A percentile compares a stretch with the other conserved stretches of the same genome.
These are phyloP conservation scores for Diplosphaera chodatii DNA, from an alignment of 139 green algal genomes.

Conservation along the genomic window DNA sequence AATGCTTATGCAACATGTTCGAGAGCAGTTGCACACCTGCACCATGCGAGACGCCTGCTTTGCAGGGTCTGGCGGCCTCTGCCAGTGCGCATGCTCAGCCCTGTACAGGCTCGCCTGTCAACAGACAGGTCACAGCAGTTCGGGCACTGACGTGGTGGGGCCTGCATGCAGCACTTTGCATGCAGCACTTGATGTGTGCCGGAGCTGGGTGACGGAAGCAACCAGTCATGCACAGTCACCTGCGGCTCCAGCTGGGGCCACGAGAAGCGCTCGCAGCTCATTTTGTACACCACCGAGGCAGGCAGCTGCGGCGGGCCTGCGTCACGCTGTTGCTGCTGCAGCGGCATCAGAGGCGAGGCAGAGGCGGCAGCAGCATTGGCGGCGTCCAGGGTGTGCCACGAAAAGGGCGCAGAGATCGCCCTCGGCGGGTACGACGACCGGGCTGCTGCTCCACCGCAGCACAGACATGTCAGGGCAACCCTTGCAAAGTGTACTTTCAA, in stretches of 20 bases:
- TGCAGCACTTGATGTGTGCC: no score
- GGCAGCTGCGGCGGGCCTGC: conserved; percentile 24
- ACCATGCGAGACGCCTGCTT: conserved; percentile 13
- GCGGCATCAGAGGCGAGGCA: background rate
- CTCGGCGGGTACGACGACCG: no score
- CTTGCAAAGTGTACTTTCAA: no score
- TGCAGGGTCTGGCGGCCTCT: conserved; percentile 19
- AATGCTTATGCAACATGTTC: no score
- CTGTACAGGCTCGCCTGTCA: background rate
- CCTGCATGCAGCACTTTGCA: no score
- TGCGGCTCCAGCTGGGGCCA: conserved; percentile 63
- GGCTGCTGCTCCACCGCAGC: background rate
- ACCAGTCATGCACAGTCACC: no score
- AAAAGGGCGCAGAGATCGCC: background rate
- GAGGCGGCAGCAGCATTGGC: background rate
- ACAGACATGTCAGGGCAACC: no score
- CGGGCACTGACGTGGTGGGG: no score
- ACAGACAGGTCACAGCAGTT: no score
- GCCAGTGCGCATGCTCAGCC: background rate
- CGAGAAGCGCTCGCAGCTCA: conserved; percentile 58
- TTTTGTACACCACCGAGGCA: conserved; percentile 44
- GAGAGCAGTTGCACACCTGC: background rate
- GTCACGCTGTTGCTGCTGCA: conserved; percentile 5
- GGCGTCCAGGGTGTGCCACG: background rate
- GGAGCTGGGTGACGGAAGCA: no score